These are phyloP conservation scores for Acorus gramineus DNA, from an alignment of 106 monocot species.

Conservation along the genomic window DNA sequence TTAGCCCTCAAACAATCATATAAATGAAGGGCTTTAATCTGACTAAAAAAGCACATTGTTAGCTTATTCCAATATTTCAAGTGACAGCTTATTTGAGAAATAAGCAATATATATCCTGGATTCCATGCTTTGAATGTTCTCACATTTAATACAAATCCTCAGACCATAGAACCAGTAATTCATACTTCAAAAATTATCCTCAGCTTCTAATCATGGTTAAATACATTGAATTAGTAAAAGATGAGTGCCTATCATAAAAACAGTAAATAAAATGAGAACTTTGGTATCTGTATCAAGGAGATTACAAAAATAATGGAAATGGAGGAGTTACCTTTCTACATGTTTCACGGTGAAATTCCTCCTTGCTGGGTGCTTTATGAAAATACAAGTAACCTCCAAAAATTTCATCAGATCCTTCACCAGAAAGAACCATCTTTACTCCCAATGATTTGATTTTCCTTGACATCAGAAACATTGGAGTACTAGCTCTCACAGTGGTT, in stretches of 20 bases:
- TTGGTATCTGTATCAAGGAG: no score
- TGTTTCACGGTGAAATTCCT: slow-evolving; percentile 37
- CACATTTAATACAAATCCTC: no score
- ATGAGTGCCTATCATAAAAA: no score
- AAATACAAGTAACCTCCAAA: slow-evolving; percentile 41
- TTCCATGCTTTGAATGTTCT: no score
- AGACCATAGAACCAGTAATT: no score
- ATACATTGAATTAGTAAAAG: no score
- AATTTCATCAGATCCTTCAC: slow-evolving; percentile 43
- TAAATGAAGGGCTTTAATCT: slow-evolving; percentile 45
- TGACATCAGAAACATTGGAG: slow-evolving; percentile 46
- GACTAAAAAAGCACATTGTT: background rate
- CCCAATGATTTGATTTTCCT: slow-evolving; percentile 42
- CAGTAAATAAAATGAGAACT: no score
- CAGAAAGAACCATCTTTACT: slow-evolving; percentile 44
- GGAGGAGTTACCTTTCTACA: slow-evolving; percentile 27
- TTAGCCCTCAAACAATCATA: slow-evolving; percentile 43
- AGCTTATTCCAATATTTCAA: background rate
- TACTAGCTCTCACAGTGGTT: slow-evolving; percentile 34
- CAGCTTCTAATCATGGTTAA: no score
- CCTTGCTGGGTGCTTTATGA: slow-evolving; percentile 39
- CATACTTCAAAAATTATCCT: no score
- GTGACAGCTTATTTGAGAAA: no score
- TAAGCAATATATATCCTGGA: no score
- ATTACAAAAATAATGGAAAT: background rate